Conservation (phyloP, 768 basidiomycete genomes). For the Tylopilus balloui region DNA sequence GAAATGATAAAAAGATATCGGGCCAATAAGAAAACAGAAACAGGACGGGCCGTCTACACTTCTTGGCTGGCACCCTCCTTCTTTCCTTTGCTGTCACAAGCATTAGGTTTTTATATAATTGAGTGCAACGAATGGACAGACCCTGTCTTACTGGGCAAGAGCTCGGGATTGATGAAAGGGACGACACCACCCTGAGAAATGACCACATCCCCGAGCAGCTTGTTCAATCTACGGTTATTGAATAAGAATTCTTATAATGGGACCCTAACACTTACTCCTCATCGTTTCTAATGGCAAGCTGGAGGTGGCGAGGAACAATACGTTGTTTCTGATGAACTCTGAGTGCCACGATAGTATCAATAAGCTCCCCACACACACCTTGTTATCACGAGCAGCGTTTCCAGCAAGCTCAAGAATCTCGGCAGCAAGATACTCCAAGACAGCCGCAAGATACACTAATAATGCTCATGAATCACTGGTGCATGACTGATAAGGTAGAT, state of each 20-base stretch:
- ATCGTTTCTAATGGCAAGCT: conserved; percentile 89
- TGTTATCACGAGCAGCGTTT: conserved; percentile 53
- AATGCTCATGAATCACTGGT: background rate
- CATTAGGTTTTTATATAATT: conserved; percentile 2
- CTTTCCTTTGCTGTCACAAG: conserved; percentile 29
- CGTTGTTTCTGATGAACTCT: conserved; percentile 62
- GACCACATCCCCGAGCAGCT: conserved; percentile 78
- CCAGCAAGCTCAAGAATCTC: conserved; percentile 93
- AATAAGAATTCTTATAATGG: background rate
- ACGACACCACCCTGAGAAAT: conserved; percentile 91
- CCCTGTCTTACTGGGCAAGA: conserved; percentile 32
- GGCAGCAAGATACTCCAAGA: conserved; percentile 88
- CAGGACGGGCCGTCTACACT: conserved; percentile 17
- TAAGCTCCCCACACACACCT: conserved; percentile 14
- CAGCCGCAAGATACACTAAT: conserved; percentile 82
- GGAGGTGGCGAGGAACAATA: conserved; percentile 90
- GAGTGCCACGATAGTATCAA: background rate
- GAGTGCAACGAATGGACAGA: conserved; percentile 4
- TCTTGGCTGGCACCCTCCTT: conserved; percentile 33
- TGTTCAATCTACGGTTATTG: conserved; percentile 47
- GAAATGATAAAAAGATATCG: conserved; percentile 29
- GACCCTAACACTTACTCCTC: conserved; percentile 56
- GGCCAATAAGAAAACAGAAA: conserved; percentile 18
- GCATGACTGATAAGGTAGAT: conserved; percentile 9
- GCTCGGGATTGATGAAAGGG: conserved; percentile 55